phyloP scores from a whole-genome alignment of 306 rosid genomes.

The Cicer arietinum region DNA sequence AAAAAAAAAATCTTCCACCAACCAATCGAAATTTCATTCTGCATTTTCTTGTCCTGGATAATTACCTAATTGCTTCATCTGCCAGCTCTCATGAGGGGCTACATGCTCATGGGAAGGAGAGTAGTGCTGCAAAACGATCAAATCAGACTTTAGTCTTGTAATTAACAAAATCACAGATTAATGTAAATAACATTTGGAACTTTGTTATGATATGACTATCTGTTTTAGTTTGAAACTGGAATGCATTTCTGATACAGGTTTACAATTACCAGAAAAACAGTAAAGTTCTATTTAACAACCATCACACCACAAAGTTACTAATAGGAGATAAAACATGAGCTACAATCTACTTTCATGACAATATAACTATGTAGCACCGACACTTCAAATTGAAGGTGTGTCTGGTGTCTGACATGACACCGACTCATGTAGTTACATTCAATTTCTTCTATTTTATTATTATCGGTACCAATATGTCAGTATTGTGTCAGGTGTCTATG shows the following conservation, averaged over 20 bases:
- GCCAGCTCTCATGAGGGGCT: conserved; percentile 88
- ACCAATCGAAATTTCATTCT: conserved; percentile 47
- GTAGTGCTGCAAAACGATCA: conserved; percentile 64
- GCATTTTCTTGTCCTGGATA: conserved; percentile 59
- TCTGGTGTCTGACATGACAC: too few relatives aligned
- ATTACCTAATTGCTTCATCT: conserved; percentile 64
- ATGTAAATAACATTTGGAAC: not conserved
- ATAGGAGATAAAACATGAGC: not conserved
- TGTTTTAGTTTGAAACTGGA: conserved; percentile 23
- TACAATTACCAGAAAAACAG: conserved; percentile 3
- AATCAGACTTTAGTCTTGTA: conserved; percentile 31
- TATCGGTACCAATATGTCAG: too few relatives aligned
- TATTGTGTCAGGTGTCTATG: too few relatives aligned
- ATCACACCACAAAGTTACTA: not conserved
- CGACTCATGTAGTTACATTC: too few relatives aligned
- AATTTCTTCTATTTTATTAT: too few relatives aligned
- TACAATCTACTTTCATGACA: conserved; percentile 12
- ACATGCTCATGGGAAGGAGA: conserved; percentile 68
- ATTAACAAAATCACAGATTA: conserved; percentile 9
- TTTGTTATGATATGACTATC: conserved; percentile 10
- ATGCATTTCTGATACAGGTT: conserved; percentile 5
- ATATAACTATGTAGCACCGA: not conserved
- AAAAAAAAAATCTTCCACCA: conserved; percentile 39
- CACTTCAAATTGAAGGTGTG: too few relatives aligned
- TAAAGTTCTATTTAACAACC: conserved; percentile 11